Evolutionary conservation across 2,329 filamentous ascomycete species (phyloP).

Genomic region (Pseudopyrenochaeta lycopersici): DNA sequence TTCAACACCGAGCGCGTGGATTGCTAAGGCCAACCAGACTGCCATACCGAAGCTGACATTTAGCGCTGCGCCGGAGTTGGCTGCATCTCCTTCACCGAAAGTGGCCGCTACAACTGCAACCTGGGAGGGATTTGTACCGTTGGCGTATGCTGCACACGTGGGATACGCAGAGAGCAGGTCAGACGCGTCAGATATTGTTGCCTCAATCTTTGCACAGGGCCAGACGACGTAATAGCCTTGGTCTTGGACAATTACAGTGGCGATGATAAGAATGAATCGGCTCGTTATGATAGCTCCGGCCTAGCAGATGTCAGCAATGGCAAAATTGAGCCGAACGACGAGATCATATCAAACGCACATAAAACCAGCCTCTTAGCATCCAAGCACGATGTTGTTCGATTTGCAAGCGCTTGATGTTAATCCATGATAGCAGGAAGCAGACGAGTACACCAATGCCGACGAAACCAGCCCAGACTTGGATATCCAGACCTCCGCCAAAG

Average conservation of each 20-base stretch:
- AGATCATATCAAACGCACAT: conserved; percentile 19
- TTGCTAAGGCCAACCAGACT: conserved; percentile 61
- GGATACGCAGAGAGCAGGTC: conserved; percentile 51
- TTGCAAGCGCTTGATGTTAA: conserved; percentile 68
- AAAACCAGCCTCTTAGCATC: conserved; percentile 43
- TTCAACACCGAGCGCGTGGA: conserved; percentile 57
- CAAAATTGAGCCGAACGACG: not conserved
- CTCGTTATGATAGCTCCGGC: conserved; percentile 63
- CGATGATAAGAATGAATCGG: conserved; percentile 59
- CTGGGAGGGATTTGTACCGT: conserved; percentile 37
- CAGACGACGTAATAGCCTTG: conserved; percentile 48
- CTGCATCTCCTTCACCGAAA: conserved; percentile 26
- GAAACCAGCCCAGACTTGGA: conserved; percentile 57
- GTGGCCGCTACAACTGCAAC: conserved; percentile 37
- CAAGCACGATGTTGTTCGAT: conserved; percentile 54
- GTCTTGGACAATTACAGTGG: conserved; percentile 52
- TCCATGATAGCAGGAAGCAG: conserved; percentile 58
- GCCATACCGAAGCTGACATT: conserved; percentile 62
- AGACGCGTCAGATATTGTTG: conserved; percentile 30
- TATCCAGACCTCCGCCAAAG: conserved; percentile 64
- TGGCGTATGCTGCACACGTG: conserved; percentile 54
- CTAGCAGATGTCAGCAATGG: conserved; percentile 40
- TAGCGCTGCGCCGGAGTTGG: conserved; percentile 55
- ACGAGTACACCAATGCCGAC: conserved; percentile 57
- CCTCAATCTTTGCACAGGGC: conserved; percentile 61